Percentiles rank a stretch among this genome's conserved stretches.
Evolutionary conservation across 1,139 yeast species (phyloP).

Genomic region (Saccharomycopsis hybrid): DNA sequence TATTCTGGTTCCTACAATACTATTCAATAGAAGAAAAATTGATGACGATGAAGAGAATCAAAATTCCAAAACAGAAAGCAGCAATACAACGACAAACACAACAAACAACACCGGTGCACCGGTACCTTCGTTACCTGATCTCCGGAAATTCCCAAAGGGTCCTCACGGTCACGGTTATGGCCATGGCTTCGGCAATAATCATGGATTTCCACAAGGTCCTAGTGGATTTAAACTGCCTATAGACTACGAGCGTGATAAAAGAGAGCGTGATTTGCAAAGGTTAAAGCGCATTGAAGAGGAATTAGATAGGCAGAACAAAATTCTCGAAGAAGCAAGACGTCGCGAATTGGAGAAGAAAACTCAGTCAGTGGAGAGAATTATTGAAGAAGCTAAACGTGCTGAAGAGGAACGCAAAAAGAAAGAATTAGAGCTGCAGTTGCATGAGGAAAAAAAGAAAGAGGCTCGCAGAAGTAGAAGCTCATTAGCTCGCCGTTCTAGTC

Average conservation of each 20-base stretch:
- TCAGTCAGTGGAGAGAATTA: constrained; percentile 19
- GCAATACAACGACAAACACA: neutral
- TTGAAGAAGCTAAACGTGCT: constrained; percentile 23
- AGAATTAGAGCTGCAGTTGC: constrained; percentile 25
- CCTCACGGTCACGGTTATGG: neutral
- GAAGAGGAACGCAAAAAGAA: constrained; percentile 23
- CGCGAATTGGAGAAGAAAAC: constrained; percentile 6
- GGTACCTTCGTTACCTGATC: neutral
- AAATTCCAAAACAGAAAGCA: neutral
- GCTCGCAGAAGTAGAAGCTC: constrained; percentile 24
- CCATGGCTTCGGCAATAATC: neutral
- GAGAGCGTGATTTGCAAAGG: constrained; percentile 9
- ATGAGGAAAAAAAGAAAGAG: constrained; percentile 24
- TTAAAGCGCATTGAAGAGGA: constrained; percentile 27
- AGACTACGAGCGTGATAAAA: constrained; percentile 5
- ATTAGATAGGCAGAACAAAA: constrained; percentile 21
- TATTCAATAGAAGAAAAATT: constrained; percentile 10
- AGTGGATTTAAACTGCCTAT: no score
- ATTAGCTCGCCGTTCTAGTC: constrained; percentile 23
- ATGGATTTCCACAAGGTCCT: neutral
- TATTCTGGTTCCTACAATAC: neutral
- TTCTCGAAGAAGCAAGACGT: constrained; percentile 14
- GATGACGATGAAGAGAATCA: constrained; percentile 4
- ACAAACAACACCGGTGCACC: neutral
- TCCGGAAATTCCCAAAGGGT: neutral